A percentile compares a stretch with the other conserved stretches of the same genome.
Conservation (phyloP, 2,329 filamentous ascomycete genomes). For the Chrysoporthe puriensis region DNA sequence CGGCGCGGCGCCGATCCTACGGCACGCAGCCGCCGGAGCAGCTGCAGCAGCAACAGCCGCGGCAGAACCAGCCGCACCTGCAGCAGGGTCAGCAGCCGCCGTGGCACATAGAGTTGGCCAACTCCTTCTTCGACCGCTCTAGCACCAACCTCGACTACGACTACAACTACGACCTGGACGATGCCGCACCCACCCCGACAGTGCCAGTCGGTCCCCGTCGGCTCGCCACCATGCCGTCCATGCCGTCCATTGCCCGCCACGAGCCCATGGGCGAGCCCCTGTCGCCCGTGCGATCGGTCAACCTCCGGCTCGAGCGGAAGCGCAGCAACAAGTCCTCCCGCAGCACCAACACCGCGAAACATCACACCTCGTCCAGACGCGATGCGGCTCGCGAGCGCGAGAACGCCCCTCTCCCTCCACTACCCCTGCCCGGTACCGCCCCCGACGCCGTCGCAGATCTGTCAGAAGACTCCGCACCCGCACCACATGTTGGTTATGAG, state of each 20-base stretch:
- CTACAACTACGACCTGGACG: constrained; percentile 57
- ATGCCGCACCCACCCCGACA: constrained; percentile 84
- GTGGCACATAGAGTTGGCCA: constrained; percentile 55
- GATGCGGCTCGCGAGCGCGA: constrained; percentile 32
- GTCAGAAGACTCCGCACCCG: constrained; percentile 54
- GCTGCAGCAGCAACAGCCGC: constrained; percentile 29
- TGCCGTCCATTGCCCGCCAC: constrained; percentile 41
- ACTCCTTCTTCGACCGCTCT: constrained; percentile 49
- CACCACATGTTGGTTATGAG: constrained; percentile 62
- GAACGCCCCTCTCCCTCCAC: constrained; percentile 34
- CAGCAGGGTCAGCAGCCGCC: constrained; percentile 31
- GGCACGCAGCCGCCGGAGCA: constrained; percentile 35
- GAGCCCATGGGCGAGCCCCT: constrained; percentile 41
- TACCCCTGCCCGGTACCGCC: constrained; percentile 32
- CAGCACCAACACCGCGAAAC: constrained; percentile 45
- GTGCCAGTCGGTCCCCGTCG: constrained; percentile 77
- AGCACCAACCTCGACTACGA: constrained; percentile 45
- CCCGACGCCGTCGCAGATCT: constrained; percentile 41
- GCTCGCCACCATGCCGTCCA: constrained; percentile 40
- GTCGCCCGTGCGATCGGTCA: constrained; percentile 37
- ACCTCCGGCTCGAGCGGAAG: constrained; percentile 50
- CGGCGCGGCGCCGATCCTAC: constrained; percentile 51
- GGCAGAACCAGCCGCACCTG: constrained; percentile 29
- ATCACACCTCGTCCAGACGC: constrained; percentile 33
- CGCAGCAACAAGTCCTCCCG: constrained; percentile 62